A percentile compares a stretch with the other conserved stretches of the same genome.
Conservation (phyloP, 1,284 basidiomycete species). For the Boletus calvinii region DNA sequence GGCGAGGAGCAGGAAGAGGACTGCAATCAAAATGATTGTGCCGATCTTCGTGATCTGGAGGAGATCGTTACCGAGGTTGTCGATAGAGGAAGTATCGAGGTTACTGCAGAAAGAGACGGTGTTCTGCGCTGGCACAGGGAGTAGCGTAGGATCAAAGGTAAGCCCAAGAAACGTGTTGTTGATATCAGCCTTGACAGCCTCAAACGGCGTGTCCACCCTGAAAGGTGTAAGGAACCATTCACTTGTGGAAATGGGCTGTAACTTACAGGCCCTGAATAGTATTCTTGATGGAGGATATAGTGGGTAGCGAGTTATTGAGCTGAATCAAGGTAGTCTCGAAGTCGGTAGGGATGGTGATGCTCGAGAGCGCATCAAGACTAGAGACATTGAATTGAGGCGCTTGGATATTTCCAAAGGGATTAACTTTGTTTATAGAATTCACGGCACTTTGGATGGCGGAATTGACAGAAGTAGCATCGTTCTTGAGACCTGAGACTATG, state of each 20-base stretch:
- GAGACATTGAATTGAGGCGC: constrained; percentile 74
- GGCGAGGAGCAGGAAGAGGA: constrained; percentile 62
- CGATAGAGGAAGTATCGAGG: constrained; percentile 80
- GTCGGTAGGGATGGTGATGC: constrained; percentile 79
- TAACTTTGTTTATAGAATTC: constrained; percentile 68
- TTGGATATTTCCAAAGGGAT: constrained; percentile 63
- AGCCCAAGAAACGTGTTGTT: constrained; percentile 79
- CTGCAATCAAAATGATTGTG: constrained; percentile 63
- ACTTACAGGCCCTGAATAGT: constrained; percentile 72
- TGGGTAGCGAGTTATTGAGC: constrained; percentile 83
- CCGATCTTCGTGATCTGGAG: constrained; percentile 77
- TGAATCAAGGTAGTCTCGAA: constrained; percentile 71
- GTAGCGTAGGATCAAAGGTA: constrained; percentile 63
- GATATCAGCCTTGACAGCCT: constrained; percentile 81
- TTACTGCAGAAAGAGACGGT: constrained; percentile 68
- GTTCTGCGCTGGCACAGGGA: constrained; percentile 73
- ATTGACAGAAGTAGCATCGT: constrained; percentile 68
- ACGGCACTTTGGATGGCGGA: constrained; percentile 65
- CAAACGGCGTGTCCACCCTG: constrained; percentile 84
- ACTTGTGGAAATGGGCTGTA: background rate
- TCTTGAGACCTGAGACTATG: constrained; percentile 69
- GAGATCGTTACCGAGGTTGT: constrained; percentile 77
- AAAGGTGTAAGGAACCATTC: constrained; percentile 16
- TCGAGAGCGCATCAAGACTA: constrained; percentile 67
- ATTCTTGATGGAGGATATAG: constrained; percentile 72